Base-by-base conservation (phyloP, 1,284 basidiomycete genomes). In the Exsudoporus floridanus region DNA sequence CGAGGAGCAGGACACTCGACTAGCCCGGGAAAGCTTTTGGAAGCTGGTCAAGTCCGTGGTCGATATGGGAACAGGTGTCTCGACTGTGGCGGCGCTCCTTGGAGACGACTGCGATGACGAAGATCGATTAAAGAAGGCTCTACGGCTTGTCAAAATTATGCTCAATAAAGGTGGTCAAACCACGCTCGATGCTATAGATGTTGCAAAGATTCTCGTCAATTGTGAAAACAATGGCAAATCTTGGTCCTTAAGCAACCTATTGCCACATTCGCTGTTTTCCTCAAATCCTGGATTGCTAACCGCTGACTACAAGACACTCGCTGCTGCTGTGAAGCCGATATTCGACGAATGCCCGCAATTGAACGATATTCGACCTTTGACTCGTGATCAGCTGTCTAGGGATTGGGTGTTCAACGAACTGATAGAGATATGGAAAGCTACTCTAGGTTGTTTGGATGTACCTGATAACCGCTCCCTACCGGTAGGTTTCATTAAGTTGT, bases 41-140 rank as follows among this genome's bases (percentile, higher is more conserved):
- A 78, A 75, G 54, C 50, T 83, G 7, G 69, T 85, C 37, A 70
- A 66, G 39, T 74, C 74, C 19, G 75, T 84, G 9, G 72, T 84
- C 21, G 84, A 86, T 48, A 77, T 81, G 72, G 82, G 84, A 19
- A 77, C 80, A 1, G 87, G 86, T 1, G 69, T 81, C 5, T 74
- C 78, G 10, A 77, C 77, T 5, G 72, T 87, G 18, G 82, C 75
- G 3, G 81, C 77, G 6, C 69, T 83, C 7, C 73, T 87, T 5
- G 74, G 70, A 7, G 70, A 73, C 9, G 66, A 65, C 35, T 64
- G 67, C 5, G 62, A 69, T n/a, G 71, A 72, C 23, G 77, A 81
- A 13, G 72, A 72, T 21, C 64, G 62, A 16, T 61, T 84, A 3
- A 65, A 62, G 35, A 73, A 75, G 7, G 73, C 78, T 1, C 56